Base-by-base conservation (phyloP, 139 green algal genomes). In the Volvox africanus region DNA sequence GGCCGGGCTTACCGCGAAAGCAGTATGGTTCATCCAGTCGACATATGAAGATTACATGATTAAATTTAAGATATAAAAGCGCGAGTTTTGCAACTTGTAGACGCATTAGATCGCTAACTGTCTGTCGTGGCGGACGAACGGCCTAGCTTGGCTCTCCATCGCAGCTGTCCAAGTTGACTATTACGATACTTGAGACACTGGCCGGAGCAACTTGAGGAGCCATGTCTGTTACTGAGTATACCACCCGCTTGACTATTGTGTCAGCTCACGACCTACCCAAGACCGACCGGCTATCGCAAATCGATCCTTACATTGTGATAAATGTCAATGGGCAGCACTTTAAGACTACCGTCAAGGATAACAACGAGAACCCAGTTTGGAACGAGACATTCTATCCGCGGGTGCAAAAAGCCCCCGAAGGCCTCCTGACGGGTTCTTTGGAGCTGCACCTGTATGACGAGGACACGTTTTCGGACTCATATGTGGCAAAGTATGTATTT, bases 221-320 rank as follows among this genome's bases (percentile, higher is more conserved):
- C 26, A 91, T 86, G 78, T 61, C 36, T 61, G 88, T 67, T 17
- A 92, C 88, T 16, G 88, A 92, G 67, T 92, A 77, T 61, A 37
- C 79, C 0, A 75, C 80, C 1, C 36, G 80, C 32, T 16, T 92
- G 62, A 87, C 79, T 3, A 88, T 92, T 26, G 62, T 76, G 17
- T 77, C 44, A 6, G 89, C 89, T 26, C 20, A 44, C 3, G 50
- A 85, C 69, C 69, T 92, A 13, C 89, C 89, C 9, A 78, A 79
- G 28, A 89, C 89, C 22, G 73, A 90, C 30, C 28, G 69, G 22
- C 36, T 92, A 1, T 78, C 67, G 30, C 87, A 89, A 26, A 92
- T 89, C 11, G 89, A 92, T 62, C 80, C 89, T 18, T 92, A 89
- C 76, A 36, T 92, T 16, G 69, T 87, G 22, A 68, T 92, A 3